Evolutionary conservation across 208 protist genomes (phyloP), one percentile per base, ranked within the genome.

Genomic region (Lotmaria passim): DNA sequence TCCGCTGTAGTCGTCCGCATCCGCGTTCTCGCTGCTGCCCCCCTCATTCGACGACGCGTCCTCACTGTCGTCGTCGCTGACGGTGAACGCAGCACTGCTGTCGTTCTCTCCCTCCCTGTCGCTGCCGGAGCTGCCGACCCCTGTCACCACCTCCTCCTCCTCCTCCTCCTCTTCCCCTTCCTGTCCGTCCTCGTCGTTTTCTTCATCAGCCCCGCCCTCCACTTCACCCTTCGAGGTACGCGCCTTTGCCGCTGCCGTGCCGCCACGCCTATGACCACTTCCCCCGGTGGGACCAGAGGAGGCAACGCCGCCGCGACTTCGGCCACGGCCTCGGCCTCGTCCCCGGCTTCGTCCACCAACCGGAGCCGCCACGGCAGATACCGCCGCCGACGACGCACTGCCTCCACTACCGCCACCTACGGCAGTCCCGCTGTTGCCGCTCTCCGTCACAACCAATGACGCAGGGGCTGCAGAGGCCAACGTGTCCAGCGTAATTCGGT

Each of bases 31-130:
- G 36, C 60, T 67, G 46, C 33, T 47, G 14, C 14, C 48, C 36
- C 44, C 71, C 50, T 8, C 21, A 7, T 38, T 63, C 58, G 46
- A 67, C n/a, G 38, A 67, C n/a, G 38, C 67, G 36, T 31, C 51
- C 15, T 64, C 67, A 38, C 71, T 64, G 30, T 69, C 55, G 39
- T 72, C 38, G 23, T 63, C 51, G 38, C 58, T 46, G 26, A 14
- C 63, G 12, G 33, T 46, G 28, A 7, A 5, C 34, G 28, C 58
- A 52, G 51, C 63, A 6, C 10, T 47, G 8, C 33, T 33, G 10
- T 44, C 55, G 14, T 47, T 38, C 14, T 33, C 36, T 17, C 47
- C 55, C 19, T 17, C 55, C 47, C 26, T 15, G 41, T 17, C 41
- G 41, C 41, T 46, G 15, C 15, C 11, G 2, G 41, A 17, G 2